A percentile compares a stretch with the other conserved stretches of the same genome.
phyloP scores from a whole-genome alignment of 164 flowering plant genomes.

The Nymphaea colorata region DNA sequence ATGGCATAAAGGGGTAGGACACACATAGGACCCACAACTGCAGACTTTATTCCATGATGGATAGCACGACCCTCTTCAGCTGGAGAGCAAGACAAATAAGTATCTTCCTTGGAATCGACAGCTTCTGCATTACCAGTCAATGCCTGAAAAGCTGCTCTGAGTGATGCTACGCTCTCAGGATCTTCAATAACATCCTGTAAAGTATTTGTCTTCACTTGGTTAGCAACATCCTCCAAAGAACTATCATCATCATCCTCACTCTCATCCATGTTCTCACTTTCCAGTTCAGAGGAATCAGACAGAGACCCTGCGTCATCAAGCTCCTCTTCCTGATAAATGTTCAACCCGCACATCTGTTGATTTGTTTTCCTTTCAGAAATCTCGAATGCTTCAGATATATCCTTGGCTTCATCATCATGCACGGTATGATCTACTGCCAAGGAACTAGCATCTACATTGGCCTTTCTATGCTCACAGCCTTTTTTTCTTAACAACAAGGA shows the following conservation, averaged over 20 bases:
- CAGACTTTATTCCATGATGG: not conserved
- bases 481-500: conserved; percentile 32
- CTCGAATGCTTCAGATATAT: conserved; percentile 72
- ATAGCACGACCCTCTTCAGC: not conserved
- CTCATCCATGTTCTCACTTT: conserved; percentile 43
- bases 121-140: conserved; percentile 36
- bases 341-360: conserved; percentile 42
- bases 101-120: conserved; percentile 1
- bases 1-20: conserved; percentile 94
- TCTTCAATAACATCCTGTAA: conserved; percentile 27
- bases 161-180: conserved; percentile 35
- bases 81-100: not conserved
- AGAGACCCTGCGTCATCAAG: conserved; percentile 27
- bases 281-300: conserved; percentile 35
- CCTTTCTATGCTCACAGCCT: conserved; percentile 10
- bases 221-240: conserved; percentile 6
- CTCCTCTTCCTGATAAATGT: conserved; percentile 47
- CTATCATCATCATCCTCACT: conserved; percentile 19
- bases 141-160: conserved; percentile 77
- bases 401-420: conserved; percentile 36
- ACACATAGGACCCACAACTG: conserved; percentile 26
- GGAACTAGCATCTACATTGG: conserved; percentile 12
- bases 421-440: conserved; percentile 18
- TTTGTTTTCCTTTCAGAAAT: conserved; percentile 16
- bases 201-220: conserved; percentile 13